Conservation (phyloP, 2,329 filamentous ascomycete genomes). For the Nothopassalora personata region DNA sequence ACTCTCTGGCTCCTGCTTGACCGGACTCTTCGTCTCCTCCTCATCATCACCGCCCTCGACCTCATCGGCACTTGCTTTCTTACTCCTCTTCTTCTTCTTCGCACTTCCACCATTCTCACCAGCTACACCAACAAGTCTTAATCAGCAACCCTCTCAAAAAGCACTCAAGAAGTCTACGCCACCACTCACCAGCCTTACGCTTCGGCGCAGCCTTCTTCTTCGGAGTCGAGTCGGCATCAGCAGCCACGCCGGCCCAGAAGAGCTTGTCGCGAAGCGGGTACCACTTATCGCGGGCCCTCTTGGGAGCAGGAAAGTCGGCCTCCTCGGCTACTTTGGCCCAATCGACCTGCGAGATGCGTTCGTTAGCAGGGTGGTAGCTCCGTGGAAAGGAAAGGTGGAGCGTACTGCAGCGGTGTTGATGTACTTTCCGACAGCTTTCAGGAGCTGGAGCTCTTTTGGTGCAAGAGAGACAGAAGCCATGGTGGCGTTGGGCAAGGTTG, state of each 20-base stretch:
- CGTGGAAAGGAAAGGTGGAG: neutral
- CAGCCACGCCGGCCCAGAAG: neutral
- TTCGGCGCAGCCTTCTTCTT: constrained; percentile 10
- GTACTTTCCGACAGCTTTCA: constrained; percentile 12
- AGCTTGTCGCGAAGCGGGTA: constrained; percentile 17
- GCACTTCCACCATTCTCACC: neutral
- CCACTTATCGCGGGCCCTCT: constrained; percentile 23
- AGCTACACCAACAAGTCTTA: neutral
- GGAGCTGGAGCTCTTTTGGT: constrained; percentile 15
- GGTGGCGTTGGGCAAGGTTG: constrained; percentile 1
- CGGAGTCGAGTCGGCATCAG: neutral
- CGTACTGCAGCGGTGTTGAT: neutral
- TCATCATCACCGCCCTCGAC: constrained; percentile 2
- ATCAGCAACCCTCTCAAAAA: neutral
- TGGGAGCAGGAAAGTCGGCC: constrained; percentile 16
- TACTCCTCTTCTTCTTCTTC: constrained; percentile 5
- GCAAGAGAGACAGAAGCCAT: neutral
- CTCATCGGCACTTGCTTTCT: neutral
- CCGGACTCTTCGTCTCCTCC: neutral
- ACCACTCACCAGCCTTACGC: constrained; percentile 12
- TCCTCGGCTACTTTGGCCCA: constrained; percentile 18
- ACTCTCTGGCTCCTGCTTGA: constrained; percentile 1
- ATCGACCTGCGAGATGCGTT: constrained; percentile 14
- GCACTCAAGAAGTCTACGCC: neutral
- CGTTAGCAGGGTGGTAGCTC: too few relatives aligned